A percentile compares a stretch with the other conserved stretches of the same genome.
These are phyloP conservation scores for Candida buenavistaensis DNA, from an alignment of 1,139 yeast species.

Conservation along the genomic window DNA sequence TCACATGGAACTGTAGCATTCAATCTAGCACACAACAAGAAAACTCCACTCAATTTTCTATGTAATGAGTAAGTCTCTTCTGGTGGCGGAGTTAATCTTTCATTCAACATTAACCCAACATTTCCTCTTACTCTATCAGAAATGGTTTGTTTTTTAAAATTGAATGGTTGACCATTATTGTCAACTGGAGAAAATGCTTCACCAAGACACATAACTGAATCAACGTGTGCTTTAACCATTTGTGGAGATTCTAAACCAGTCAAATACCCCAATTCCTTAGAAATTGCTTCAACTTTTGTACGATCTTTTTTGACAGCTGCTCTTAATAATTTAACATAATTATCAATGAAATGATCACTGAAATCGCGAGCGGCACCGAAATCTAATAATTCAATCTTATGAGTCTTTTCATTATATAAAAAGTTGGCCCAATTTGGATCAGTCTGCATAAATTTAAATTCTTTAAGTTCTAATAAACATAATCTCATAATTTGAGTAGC, in stretches of 20 bases:
- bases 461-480: constrained; percentile 80
- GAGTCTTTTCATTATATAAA: constrained; percentile 65
- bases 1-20: constrained; percentile 83
- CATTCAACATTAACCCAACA: constrained; percentile 84
- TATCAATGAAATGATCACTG: constrained; percentile 61
- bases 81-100: constrained; percentile 95
- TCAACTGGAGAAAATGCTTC: constrained; percentile 78
- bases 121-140: constrained; percentile 89
- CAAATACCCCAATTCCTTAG: constrained; percentile 78
- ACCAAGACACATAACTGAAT: constrained; percentile 85
- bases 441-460: constrained; percentile 92
- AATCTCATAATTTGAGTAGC: constrained; percentile 86
- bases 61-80: constrained; percentile 96
- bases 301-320: constrained; percentile 78
- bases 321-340: constrained; percentile 71
- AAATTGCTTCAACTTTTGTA: constrained; percentile 60
- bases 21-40: constrained; percentile 82
- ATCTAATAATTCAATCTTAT: constrained; percentile 81
- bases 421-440: constrained; percentile 99
- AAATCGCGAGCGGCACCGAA: constrained; percentile 92
- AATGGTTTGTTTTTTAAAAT: constrained; percentile 82
- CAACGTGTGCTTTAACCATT: constrained; percentile 91
- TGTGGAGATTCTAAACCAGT: constrained; percentile 86
- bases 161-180: constrained; percentile 53
- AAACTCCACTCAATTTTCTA: constrained; percentile 93